phyloP scores from a whole-genome alignment of 176 grass and related monocot species.

The Ampelocalamus luodianensis region DNA sequence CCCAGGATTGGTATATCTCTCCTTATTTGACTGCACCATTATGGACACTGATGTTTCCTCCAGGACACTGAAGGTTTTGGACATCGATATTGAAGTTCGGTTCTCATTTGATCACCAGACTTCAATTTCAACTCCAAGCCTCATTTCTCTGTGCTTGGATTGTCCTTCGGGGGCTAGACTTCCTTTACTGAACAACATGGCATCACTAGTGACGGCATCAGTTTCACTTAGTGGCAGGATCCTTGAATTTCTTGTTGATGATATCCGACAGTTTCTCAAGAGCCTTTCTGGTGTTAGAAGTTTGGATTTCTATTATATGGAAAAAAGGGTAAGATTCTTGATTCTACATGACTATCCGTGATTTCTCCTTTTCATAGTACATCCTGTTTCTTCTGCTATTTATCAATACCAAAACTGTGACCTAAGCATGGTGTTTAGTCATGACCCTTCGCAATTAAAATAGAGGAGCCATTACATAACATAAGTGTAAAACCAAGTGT shows the following conservation, averaged over 20 bases:
- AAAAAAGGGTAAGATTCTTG: slow-evolving; percentile 31
- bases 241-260: not conserved
- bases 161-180: rapidly evolving
- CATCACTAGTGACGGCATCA: slow-evolving; percentile 23
- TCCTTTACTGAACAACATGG: slow-evolving; percentile 4
- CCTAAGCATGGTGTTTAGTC: not conserved
- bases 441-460: too few relatives aligned
- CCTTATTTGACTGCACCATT: not conserved
- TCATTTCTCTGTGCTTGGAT: not conserved
- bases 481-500: too few relatives aligned
- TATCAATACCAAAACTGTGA: not conserved
- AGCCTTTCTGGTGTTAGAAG: slow-evolving; percentile 21
- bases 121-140: slow-evolving; percentile 20
- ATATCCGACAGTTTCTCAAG: slow-evolving; percentile 16
- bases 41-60: not conserved
- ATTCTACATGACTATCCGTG: not conserved
- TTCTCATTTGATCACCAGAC: not conserved
- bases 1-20: slow-evolving; percentile 2
- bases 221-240: not conserved
- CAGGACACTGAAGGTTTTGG: slow-evolving; percentile 12
- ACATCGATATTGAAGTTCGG: not conserved
- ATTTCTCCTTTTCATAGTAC: not conserved
- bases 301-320: not conserved
- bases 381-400: not conserved
- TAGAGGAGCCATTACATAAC: too few relatives aligned